These are phyloP conservation scores for Arctium minus DNA, from an alignment of 129 eudicot genomes.

Conservation along the genomic window DNA sequence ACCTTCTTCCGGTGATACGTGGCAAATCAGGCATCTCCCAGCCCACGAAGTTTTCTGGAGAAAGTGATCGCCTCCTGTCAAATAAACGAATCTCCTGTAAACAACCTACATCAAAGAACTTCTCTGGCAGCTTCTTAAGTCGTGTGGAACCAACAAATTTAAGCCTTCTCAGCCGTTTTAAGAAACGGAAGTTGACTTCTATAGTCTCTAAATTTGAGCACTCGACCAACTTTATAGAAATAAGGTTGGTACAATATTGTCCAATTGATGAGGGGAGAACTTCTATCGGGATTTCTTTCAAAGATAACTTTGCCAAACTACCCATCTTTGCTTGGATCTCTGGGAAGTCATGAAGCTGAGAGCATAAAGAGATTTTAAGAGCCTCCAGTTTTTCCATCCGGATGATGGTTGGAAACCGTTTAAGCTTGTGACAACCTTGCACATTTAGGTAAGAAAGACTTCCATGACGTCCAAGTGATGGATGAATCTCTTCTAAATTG, in stretches of 20 bases:
- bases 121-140: background rate
- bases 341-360: background rate
- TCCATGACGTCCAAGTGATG: background rate
- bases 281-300: background rate
- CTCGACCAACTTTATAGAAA: background rate
- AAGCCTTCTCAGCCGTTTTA: background rate
- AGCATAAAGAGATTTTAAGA: background rate
- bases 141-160: background rate
- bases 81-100: background rate
- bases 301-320: background rate
- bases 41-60: background rate
- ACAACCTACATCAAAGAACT: background rate
- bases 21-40: background rate
- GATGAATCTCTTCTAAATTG: background rate
- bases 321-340: background rate
- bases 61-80: background rate
- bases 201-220: background rate
- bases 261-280: background rate
- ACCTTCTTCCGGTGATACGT: background rate
- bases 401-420: background rate
- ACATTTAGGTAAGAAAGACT: background rate
- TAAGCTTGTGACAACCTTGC: background rate
- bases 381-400: background rate
- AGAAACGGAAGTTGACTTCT: background rate
- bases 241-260: background rate